Base-by-base conservation (phyloP, 2,329 filamentous ascomycete species). In the Pseudomassariella vexata region DNA sequence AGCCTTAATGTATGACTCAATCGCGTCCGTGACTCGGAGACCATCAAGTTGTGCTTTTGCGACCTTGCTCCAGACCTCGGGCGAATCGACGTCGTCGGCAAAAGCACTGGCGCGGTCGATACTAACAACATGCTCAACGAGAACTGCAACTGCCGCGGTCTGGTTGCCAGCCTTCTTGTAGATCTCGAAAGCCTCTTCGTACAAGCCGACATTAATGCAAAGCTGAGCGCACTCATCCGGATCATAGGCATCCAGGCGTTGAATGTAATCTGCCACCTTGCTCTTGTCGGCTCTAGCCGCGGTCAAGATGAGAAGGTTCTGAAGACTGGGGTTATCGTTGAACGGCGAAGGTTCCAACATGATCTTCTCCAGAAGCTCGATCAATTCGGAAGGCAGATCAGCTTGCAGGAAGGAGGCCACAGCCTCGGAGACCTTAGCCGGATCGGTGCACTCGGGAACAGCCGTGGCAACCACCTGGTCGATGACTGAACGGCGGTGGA, bases 321-420 rank as follows among this genome's bases (percentile, higher is more conserved):
- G 94, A 36, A 98, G 71, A 57, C 86, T 95, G 52, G 87, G 78
- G 62, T 98, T 98, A 64, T 98, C 94, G 50, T 87, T 95, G 71
- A 98, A 98, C 5, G 86, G 86, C 5, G 90, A 94, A n/a, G 92
- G 94, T 69, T 98, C 92, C n/a, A 98, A 70, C 19, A 98, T 90
- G 46, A 98, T 98, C 79, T 96, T 98, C 71, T 98, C 94, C 12
- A 98, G 75, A 22, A 98, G 77, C 60, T 98, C 94, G 50, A 98
- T 96, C 31, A 98, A 75, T 67, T 98, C 92, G 5, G 82, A 80
- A 7, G 92, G 92, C 45, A 98, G 72, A 53, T 98, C 92, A 35
- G 85, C 85, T 45, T 83, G 80, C 32, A 98, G 78, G 70, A 98
- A 94, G 24, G 89, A 82, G 50, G 94, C 84, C 36, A 98, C 92